Percentiles rank a stretch among this genome's conserved stretches.
Conservation (phyloP, 306 rosid species). For the Sicyos baderoa region DNA sequence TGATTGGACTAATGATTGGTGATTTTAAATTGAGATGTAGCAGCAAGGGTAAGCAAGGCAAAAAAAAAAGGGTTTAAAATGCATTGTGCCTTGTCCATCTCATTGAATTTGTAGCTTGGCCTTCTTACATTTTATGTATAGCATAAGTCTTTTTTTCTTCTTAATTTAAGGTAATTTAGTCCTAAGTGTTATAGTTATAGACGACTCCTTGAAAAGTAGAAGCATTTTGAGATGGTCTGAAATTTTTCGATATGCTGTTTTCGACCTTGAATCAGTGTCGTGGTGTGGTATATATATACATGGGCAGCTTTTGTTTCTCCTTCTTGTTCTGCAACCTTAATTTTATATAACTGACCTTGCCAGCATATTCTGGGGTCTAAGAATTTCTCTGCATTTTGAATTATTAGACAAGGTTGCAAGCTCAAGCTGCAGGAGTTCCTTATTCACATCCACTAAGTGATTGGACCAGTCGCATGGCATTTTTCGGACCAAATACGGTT, state of each 20-base stretch:
- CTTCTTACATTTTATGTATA: neutral
- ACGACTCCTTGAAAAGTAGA: neutral
- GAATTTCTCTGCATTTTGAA: slow-evolving; percentile 9
- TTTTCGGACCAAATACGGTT: slow-evolving; percentile 91
- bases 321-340: neutral
- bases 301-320: neutral
- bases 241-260: neutral
- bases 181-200: neutral
- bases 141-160: neutral
- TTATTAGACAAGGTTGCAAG: slow-evolving; percentile 93
- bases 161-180: neutral
- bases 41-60: too few relatives aligned
- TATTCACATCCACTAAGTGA: slow-evolving; percentile 95
- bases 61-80: neutral
- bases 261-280: neutral
- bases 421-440: slow-evolving; percentile 93
- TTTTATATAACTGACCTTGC: neutral
- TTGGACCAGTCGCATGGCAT: slow-evolving; percentile 64
- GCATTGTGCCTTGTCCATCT: neutral
- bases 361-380: neutral
- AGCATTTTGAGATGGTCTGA: neutral
- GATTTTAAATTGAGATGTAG: neutral
- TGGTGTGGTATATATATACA: too few relatives aligned
- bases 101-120: neutral
- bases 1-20: neutral